Conservation (phyloP, 768 basidiomycete genomes). For the Russula emetica region DNA sequence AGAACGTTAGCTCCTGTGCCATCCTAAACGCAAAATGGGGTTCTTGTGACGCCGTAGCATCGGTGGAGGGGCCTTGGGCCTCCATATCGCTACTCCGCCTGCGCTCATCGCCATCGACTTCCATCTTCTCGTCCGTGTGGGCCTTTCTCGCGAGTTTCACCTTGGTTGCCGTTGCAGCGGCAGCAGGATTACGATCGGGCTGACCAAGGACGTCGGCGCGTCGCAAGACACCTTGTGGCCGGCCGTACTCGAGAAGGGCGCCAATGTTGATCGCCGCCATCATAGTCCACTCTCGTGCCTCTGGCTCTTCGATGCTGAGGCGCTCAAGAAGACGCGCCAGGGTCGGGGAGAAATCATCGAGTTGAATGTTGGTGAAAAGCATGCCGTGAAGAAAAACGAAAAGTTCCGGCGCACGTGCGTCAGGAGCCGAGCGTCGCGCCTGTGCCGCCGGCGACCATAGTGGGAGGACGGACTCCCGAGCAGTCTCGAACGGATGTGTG, state of each 20-base stretch:
- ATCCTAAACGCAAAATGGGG: constrained; percentile 63
- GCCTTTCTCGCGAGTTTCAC: constrained; percentile 37
- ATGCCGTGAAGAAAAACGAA: constrained; percentile 94
- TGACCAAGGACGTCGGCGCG: constrained; percentile 50
- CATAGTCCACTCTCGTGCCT: constrained; percentile 93
- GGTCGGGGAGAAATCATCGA: constrained; percentile 83
- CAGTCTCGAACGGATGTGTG: constrained; percentile 78
- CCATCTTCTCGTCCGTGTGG: constrained; percentile 49
- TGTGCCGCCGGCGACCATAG: constrained; percentile 82
- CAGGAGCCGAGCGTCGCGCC: constrained; percentile 67
- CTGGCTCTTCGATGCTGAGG: constrained; percentile 72
- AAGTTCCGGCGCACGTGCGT: constrained; percentile 67
- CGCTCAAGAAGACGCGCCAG: constrained; percentile 85
- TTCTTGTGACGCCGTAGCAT: constrained; percentile 31
- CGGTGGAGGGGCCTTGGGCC: constrained; percentile 27
- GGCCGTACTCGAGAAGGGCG: constrained; percentile 84
- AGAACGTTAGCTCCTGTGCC: constrained; percentile 74
- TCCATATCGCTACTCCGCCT: constrained; percentile 30
- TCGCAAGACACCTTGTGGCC: constrained; percentile 62
- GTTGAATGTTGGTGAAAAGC: constrained; percentile 92
- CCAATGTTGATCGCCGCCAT: constrained; percentile 86
- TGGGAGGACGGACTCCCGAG: constrained; percentile 84
- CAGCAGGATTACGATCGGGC: constrained; percentile 33
- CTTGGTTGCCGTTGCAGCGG: constrained; percentile 39
- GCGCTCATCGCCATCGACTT: constrained; percentile 51